Base-by-base conservation (phyloP, 73 alveolate species). In the Paramecium sonneborni region DNA sequence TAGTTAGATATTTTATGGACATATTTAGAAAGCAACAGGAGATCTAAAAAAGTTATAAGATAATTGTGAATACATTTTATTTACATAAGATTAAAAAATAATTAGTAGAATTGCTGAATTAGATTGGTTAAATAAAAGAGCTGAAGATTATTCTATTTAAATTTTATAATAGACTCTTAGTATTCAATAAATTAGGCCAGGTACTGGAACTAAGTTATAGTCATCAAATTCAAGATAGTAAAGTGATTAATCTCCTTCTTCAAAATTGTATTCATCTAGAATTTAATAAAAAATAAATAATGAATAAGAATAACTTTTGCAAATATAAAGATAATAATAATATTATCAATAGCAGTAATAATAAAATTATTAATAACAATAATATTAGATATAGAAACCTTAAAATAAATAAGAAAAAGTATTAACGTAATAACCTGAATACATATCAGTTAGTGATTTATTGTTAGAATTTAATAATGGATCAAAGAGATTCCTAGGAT, bases 1-100 rank as follows among this genome's bases (percentile, higher is more conserved):
- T 43, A 46, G 41, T 24, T 30, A 79, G 90, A 95, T 96, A 35
- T 96, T 96, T 76, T 70, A 92, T 85, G 99, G 99, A 24, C 94
- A 92, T 20, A 94, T 96, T 67, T 32, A 67, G 57, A 94, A 93
- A 91, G 97, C 99, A n/a, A 93, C 96, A 38, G 99, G 99, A n/a
- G 86, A 76, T 57, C 48, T 95, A 39, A 69, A 88, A 20, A 39
- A 52, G 70, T 76, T 82, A 2, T 85, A 76, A n/a, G 85, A 88
- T 30, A 82, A 88, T 69, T 95, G 98, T 88, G 99, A 96, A 84
- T 85, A 93, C 82, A 85, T 96, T n/a, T 79, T 96, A 69, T 96
- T 96, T 57, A 95, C 99, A 6, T 93, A 93, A 8, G 96, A 93
- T 38, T 95, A 90, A 3, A 86, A 85, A 12, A 95, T 95, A 1